Base-by-base conservation (phyloP, 139 green algal genomes). In the Volvox africanus region DNA sequence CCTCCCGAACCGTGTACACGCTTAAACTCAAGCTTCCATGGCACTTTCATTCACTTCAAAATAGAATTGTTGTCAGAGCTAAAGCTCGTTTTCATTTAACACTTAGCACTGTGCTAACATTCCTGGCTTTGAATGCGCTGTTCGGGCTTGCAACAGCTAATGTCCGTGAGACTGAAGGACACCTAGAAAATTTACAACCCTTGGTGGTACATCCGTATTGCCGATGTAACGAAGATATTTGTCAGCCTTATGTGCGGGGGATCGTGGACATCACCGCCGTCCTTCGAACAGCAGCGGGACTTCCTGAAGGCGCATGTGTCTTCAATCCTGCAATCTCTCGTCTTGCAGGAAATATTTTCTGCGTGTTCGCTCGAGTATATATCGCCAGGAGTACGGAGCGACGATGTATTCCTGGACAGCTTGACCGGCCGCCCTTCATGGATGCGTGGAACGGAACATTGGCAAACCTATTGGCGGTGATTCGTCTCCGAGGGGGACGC, bases 371-470 rank as follows among this genome's bases (percentile, higher is more conserved):
- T 1, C 67, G 83, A 24, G 83, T 89, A 2, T 89, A 89, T 37
- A 32, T 69, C 0, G 83, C 83, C 0, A 20, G 6, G 13, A 76
- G 71, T 28, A 21, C 14, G 1, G 67, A 61, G 0, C 73, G 71
- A 44, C 24, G 36, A 28, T 89, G 83, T 37, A 28, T 80, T 26
- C 83, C 68, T 26, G 83, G 83, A 11, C 67, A 24, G 14, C 36
- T 89, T 9, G 83, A 89, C 83, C 37, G 36, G 24, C 67, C 83
- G 26, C 83, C 83, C 14, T 89, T 89, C 83, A 89, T 89, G 83
- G 83, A 89, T 50, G 83, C 83, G 2, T 89, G 83, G 83, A 89
- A 89, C 26, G 83, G 83, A 13, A 81, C 83, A 1, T 3, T 65
- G 26, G 68, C 67, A 6, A 89, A 89, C 67, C 2, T 89, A 20